Evolutionary conservation across 768 basidiomycete species (phyloP).

Genomic region (Tephrocybe rancida): DNA sequence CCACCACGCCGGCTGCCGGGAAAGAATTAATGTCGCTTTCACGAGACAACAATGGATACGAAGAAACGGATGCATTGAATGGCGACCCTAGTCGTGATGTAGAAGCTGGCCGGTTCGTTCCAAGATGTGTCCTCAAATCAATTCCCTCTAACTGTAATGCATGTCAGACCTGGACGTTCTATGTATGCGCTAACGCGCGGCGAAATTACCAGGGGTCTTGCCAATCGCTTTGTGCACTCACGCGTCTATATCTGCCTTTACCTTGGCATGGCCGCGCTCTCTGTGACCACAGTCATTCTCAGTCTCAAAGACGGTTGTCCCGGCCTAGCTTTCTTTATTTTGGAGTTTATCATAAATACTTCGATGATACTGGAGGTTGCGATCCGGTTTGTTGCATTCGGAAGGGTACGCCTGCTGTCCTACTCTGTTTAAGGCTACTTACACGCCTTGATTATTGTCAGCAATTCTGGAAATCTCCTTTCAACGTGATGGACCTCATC

Average conservation of each 20-base stretch:
- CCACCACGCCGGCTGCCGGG: not conserved
- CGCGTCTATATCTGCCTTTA: constrained; percentile 87
- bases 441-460: constrained; percentile 29
- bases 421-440: not conserved
- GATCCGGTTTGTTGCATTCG: constrained; percentile 91
- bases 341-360: constrained; percentile 87
- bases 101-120: constrained; percentile 20
- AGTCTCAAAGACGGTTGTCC: constrained; percentile 87
- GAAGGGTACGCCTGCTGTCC: constrained; percentile 63
- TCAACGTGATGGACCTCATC: constrained; percentile 87
- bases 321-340: constrained; percentile 82
- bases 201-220: constrained; percentile 84
- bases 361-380: constrained; percentile 94
- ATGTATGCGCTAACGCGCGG: constrained; percentile 83
- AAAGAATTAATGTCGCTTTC: constrained; percentile 13
- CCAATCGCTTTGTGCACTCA: constrained; percentile 90
- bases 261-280: constrained; percentile 85
- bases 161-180: constrained; percentile 68
- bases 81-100: constrained; percentile 25
- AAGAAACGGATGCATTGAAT: constrained; percentile 38
- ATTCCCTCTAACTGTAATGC: constrained; percentile 13
- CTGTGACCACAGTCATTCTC: constrained; percentile 82
- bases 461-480: constrained; percentile 98
- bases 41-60: constrained; percentile 20
- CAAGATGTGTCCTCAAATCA: not conserved